Conservation (phyloP, 495 filamentous ascomycete species). For the Eremomyces bilateralis region DNA sequence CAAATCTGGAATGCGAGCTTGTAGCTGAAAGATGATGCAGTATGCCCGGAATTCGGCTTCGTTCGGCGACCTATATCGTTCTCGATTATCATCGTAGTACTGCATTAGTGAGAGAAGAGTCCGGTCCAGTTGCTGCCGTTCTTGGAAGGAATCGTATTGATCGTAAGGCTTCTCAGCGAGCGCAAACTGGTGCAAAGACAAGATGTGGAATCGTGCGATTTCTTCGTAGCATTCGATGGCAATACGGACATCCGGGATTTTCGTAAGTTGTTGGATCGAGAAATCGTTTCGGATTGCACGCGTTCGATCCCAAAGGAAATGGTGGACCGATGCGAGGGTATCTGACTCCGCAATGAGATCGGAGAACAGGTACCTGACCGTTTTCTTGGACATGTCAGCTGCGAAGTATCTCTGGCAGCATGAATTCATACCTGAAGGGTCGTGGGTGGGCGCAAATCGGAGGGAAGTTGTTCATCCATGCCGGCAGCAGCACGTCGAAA, state of each 20-base stretch:
- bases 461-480: slow-evolving; percentile 72
- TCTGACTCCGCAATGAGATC: slow-evolving; percentile 43
- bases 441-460: slow-evolving; percentile 66
- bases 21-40: slow-evolving; percentile 63
- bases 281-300: slow-evolving; percentile 86
- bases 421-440: slow-evolving; percentile 35
- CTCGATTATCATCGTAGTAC: slow-evolving; percentile 58
- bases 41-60: slow-evolving; percentile 85
- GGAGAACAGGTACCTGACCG: slow-evolving; percentile 65
- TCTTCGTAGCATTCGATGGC: slow-evolving; percentile 68
- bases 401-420: not conserved
- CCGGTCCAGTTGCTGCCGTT: slow-evolving; percentile 78
- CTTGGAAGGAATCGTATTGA: slow-evolving; percentile 68
- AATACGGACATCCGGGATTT: slow-evolving; percentile 39
- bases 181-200: slow-evolving; percentile 67
- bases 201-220: slow-evolving; percentile 79
- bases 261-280: slow-evolving; percentile 61
- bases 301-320: slow-evolving; percentile 87
- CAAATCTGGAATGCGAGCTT: slow-evolving; percentile 44
- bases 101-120: slow-evolving; percentile 73
- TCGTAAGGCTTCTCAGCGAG: slow-evolving; percentile 27
- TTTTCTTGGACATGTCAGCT: slow-evolving; percentile 20
- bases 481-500: slow-evolving; percentile 81
- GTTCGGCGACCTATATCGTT: slow-evolving; percentile 34
- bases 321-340: slow-evolving; percentile 46